These are phyloP conservation scores for Pythium dissimile DNA, from an alignment of 352 stramenopile species.

Conservation along the genomic window DNA sequence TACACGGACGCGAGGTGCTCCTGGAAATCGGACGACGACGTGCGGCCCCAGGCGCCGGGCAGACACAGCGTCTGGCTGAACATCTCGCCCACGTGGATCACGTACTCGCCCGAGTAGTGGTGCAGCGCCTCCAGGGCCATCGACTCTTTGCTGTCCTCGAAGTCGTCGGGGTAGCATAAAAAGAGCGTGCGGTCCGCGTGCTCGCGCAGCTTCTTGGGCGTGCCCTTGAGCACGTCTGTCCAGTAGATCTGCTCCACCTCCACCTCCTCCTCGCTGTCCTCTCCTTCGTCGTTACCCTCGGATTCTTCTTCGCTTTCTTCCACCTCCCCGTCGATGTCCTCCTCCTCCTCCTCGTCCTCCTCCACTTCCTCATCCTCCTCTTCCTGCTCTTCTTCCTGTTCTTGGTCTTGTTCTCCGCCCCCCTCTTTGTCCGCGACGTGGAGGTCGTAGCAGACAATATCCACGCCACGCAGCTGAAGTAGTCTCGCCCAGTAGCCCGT, in stretches of 20 bases:
- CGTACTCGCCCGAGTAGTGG: constrained; percentile 87
- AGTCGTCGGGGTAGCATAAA: constrained; percentile 94
- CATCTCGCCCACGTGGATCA: constrained; percentile 95
- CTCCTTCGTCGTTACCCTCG: constrained; percentile 30
- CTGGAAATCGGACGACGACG: constrained; percentile 91
- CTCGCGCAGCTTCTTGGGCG: constrained; percentile 65
- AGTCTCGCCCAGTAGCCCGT: constrained; percentile 87
- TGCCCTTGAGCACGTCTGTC: constrained; percentile 75
- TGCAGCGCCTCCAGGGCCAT: constrained; percentile 89
- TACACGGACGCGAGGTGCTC: constrained; percentile 88
- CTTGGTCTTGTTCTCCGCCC: constrained; percentile 18
- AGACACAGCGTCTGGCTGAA: constrained; percentile 87
- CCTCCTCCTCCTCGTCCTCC: constrained; percentile 25
- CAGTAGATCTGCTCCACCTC: constrained; percentile 85
- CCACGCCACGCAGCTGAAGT: constrained; percentile 75
- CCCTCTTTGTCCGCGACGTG: constrained; percentile 51
- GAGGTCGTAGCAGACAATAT: constrained; percentile 87
- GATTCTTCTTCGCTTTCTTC: constrained; percentile 51
- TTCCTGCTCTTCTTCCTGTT: constrained; percentile 30
- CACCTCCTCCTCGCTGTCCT: constrained; percentile 39
- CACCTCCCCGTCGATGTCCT: constrained; percentile 18
- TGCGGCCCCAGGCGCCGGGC: constrained; percentile 89
- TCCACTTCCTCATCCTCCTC: constrained; percentile 24
- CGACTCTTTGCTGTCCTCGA: constrained; percentile 81
- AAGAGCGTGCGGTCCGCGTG: constrained; percentile 87